phyloP scores from a whole-genome alignment of 2,329 filamentous ascomycete species.

The Curvularia hawaiiensis region DNA sequence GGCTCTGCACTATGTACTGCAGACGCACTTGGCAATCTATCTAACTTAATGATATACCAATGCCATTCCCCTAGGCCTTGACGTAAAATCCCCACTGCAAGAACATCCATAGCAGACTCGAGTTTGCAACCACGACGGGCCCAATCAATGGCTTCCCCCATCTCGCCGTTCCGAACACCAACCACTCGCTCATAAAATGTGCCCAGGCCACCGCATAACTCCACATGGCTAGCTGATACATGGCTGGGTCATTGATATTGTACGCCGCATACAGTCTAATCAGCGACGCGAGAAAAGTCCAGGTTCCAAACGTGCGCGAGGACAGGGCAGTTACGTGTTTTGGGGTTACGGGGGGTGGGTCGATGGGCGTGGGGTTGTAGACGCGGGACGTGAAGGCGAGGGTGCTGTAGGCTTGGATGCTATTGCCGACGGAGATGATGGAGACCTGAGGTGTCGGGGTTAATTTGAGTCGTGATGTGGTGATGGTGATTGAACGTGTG shows the following conservation, averaged over 20 bases:
- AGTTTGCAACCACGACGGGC: conserved; percentile 62
- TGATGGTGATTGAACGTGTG: background rate
- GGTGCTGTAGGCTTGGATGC: conserved; percentile 80
- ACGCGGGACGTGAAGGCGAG: conserved; percentile 83
- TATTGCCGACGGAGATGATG: conserved; percentile 81
- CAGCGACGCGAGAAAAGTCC: conserved; percentile 79
- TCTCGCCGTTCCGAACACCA: conserved; percentile 76
- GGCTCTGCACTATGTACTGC: background rate
- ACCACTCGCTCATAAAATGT: conserved; percentile 70
- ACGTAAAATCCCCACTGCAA: conserved; percentile 74
- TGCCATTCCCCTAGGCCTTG: conserved; percentile 10
- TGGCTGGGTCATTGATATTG: conserved; percentile 70
- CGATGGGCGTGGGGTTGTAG: conserved; percentile 68
- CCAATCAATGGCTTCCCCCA: conserved; percentile 64
- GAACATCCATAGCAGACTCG: conserved; percentile 65
- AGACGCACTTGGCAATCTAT: background rate
- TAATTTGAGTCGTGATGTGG: background rate
- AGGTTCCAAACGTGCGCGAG: conserved; percentile 83
- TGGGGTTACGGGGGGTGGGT: conserved; percentile 45
- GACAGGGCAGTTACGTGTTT: conserved; percentile 73
- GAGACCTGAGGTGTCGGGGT: conserved; percentile 67
- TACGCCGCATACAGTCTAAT: conserved; percentile 85
- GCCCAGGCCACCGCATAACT: conserved; percentile 77
- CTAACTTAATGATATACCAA: background rate
- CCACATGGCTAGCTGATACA: conserved; percentile 82